phyloP scores from a whole-genome alignment of 306 rosid species.

The Geum urbanum region DNA sequence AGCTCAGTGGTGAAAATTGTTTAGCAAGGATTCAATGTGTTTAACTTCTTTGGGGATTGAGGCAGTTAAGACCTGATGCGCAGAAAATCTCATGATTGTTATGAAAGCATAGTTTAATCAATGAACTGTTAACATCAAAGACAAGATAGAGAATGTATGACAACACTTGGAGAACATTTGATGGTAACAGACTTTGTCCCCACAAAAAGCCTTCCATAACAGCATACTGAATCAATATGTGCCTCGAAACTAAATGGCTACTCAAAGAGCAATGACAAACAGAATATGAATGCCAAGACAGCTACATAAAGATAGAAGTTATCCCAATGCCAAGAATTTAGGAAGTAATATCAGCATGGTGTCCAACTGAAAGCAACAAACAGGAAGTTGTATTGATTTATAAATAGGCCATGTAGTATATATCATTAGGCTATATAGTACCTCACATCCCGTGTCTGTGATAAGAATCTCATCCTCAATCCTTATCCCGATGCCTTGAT shows the following conservation, averaged over 20 bases:
- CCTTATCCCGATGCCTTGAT: slow-evolving; percentile 75
- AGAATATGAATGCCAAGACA: neutral
- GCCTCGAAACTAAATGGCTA: slow-evolving; percentile 11
- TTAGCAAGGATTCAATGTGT: slow-evolving; percentile 74
- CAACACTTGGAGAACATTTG: neutral
- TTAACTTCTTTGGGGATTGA: slow-evolving; percentile 82
- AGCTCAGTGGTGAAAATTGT: slow-evolving; percentile 54
- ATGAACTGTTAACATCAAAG: neutral
- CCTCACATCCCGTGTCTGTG: slow-evolving; percentile 73
- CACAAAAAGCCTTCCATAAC: neutral
- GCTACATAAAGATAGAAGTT: neutral
- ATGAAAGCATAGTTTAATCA: neutral
- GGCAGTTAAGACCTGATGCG: slow-evolving; percentile 58
- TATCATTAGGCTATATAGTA: slow-evolving; percentile 6
- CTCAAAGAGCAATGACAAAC: neutral
- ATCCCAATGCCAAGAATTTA: neutral
- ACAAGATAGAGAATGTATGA: neutral
- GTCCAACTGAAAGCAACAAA: neutral
- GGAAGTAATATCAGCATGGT: neutral
- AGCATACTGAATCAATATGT: neutral
- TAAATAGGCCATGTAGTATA: slow-evolving; percentile 4
- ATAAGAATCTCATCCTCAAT: slow-evolving; percentile 90
- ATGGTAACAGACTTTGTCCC: neutral
- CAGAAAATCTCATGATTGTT: slow-evolving; percentile 3
- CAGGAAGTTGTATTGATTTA: neutral